Conservation (phyloP, 2,329 filamentous ascomycete species). For the Scleromitrula shiraiana region DNA sequence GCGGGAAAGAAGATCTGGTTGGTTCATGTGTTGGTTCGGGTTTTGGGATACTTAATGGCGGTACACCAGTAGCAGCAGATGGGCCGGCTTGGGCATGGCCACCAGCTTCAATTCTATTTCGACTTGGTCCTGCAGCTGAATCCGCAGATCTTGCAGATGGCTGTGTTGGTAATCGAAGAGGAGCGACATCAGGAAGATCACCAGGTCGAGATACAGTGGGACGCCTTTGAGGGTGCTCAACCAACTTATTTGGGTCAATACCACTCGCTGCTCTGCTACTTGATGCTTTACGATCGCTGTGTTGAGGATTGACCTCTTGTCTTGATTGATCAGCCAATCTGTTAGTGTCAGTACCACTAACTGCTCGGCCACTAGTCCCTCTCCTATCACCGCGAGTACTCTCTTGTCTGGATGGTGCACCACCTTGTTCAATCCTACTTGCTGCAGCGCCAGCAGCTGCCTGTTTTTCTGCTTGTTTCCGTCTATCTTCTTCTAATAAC, state of each 20-base stretch:
- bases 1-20: constrained; percentile 70
- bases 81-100: background rate
- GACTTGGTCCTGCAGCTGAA: constrained; percentile 13
- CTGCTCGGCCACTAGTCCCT: constrained; percentile 18
- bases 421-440: constrained; percentile 20
- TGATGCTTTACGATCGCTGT: constrained; percentile 25
- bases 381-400: no score
- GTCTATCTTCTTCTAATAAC: constrained; percentile 45
- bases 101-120: background rate
- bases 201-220: constrained; percentile 22
- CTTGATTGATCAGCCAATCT: constrained; percentile 28
- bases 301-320: no score
- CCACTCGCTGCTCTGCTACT: constrained; percentile 16
- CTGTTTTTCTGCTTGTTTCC: constrained; percentile 51
- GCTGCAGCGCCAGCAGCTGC: constrained; percentile 46
- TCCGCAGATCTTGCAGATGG: constrained; percentile 17
- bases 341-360: constrained; percentile 20
- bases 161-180: constrained; percentile 26
- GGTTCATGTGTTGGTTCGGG: constrained; percentile 26
- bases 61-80: constrained; percentile 9
- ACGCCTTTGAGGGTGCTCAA: constrained; percentile 22
- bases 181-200: constrained; percentile 21
- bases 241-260: constrained; percentile 7
- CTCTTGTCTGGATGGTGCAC: no score
- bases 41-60: constrained; percentile 1